phyloP scores from a whole-genome alignment of 176 grass and related monocot species.

The Pontederia paniculata region DNA sequence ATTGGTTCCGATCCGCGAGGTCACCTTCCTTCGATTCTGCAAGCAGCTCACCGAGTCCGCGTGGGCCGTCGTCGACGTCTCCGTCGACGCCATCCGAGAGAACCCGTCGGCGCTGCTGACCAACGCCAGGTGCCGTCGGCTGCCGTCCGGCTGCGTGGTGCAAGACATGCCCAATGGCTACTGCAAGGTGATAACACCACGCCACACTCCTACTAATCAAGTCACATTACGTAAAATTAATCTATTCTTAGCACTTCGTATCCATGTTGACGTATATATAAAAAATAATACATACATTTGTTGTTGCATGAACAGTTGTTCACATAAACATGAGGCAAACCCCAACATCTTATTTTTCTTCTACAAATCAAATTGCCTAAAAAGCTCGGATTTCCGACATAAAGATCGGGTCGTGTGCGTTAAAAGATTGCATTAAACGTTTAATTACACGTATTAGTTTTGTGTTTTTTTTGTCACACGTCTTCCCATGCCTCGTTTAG shows the following conservation, averaged over 20 bases:
- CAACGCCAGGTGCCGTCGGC: constrained; percentile 45
- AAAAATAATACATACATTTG: constrained; percentile 13
- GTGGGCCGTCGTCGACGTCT: constrained; percentile 91
- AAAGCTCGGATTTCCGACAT: too few relatives aligned
- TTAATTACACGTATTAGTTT: too few relatives aligned
- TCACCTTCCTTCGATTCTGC: constrained; percentile 78
- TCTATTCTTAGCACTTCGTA: too few relatives aligned
- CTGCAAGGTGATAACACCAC: constrained; percentile 53
- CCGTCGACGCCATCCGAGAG: constrained; percentile 49
- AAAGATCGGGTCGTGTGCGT: too few relatives aligned
- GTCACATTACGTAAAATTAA: too few relatives aligned
- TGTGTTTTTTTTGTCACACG: neutral
- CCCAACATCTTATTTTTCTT: too few relatives aligned
- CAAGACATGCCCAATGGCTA: constrained; percentile 70
- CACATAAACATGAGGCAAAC: too few relatives aligned
- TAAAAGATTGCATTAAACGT: too few relatives aligned
- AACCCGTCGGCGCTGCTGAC: constrained; percentile 19
- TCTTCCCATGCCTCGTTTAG: neutral
- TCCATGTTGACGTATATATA: constrained; percentile 6
- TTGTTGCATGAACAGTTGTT: neutral
- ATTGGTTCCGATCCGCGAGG: constrained; percentile 59
- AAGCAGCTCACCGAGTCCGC: constrained; percentile 54
- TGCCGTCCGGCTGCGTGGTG: constrained; percentile 85
- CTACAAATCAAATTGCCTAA: too few relatives aligned
- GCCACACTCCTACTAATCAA: neutral